These are phyloP conservation scores for Microglena sp. DNA, from an alignment of 139 green algal species.

Conservation along the genomic window DNA sequence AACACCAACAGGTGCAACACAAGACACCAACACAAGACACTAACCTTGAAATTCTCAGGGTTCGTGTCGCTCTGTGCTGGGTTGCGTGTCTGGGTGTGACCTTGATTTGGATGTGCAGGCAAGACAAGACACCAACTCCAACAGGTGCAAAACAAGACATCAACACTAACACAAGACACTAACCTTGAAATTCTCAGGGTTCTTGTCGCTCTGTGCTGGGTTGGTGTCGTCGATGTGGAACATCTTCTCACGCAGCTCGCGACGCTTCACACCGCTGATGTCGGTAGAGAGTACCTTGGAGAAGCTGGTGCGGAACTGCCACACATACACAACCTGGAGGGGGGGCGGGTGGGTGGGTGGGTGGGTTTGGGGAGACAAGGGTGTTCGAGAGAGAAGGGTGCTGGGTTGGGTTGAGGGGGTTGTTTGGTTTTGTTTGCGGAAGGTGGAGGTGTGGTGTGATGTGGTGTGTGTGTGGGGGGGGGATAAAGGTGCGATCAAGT, in stretches of 20 bases:
- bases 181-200: conserved; percentile 16
- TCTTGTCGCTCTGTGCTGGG: conserved; percentile 18
- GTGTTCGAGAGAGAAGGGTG: conserved; percentile 6
- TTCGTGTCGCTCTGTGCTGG: conserved; percentile 17
- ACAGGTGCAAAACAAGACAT: too few species aligned
- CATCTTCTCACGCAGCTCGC: conserved; percentile 43
- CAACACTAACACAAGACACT: neutral
- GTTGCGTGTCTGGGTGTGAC: too few species aligned
- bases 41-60: conserved; percentile 23
- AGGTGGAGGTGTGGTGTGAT: too few species aligned
- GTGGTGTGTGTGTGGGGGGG: too few species aligned
- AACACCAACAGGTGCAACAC: neutral
- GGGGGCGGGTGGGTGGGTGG: neutral
- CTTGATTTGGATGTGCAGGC: too few species aligned
- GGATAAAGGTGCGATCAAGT: too few species aligned
- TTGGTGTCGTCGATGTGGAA: conserved; percentile 60
- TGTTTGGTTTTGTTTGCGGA: too few species aligned
- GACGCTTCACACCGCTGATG: conserved; percentile 34
- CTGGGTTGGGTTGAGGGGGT: too few species aligned
- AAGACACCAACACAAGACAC: too few species aligned
- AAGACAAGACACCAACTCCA: too few species aligned
- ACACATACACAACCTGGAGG: conserved; percentile 60
- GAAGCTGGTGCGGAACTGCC: conserved; percentile 50
- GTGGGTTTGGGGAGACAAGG: too few species aligned
- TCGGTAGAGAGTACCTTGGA: conserved; percentile 40